Evolutionary conservation across 768 basidiomycete genomes (phyloP).

Genomic region (Amanita thiersii): DNA sequence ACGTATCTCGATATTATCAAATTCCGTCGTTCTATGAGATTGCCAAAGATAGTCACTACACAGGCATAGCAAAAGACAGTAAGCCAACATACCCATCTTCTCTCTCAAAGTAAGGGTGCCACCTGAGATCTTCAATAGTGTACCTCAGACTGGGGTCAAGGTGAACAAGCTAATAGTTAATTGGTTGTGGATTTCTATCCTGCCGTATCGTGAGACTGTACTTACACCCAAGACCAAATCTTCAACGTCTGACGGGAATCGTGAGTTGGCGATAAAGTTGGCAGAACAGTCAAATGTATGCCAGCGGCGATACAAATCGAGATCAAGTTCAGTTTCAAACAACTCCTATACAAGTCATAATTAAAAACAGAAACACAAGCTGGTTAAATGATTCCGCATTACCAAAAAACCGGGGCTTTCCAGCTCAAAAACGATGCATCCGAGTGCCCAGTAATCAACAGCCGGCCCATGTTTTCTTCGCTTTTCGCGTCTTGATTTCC

Average conservation of each 20-base stretch:
- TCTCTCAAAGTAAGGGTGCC: constrained; percentile 17
- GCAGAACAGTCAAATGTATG: constrained; percentile 6
- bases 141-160: constrained; percentile 14
- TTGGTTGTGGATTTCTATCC: not conserved
- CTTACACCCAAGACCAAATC: constrained; percentile 24
- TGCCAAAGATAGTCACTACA: not conserved
- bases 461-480: constrained; percentile 19
- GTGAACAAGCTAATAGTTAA: constrained; percentile 13
- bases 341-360: constrained; percentile 18
- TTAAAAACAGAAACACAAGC: not conserved
- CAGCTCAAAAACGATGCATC: constrained; percentile 31
- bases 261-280: too few species aligned
- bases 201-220: not conserved
- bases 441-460: constrained; percentile 35
- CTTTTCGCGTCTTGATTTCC: not conserved
- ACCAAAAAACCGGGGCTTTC: constrained; percentile 20
- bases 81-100: constrained; percentile 13
- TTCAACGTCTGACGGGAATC: constrained; percentile 15
- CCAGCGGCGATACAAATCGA: constrained; percentile 15
- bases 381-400: constrained; percentile 1
- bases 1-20: constrained; percentile 11
- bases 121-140: constrained; percentile 12
- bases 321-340: constrained; percentile 19
- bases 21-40: constrained; percentile 13
- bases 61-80: not conserved